Percentiles rank a stretch among this genome's conserved stretches.
These are phyloP conservation scores for Lasiosphaeriaceae sp. DNA, from an alignment of 495 filamentous ascomycete genomes.

Conservation along the genomic window DNA sequence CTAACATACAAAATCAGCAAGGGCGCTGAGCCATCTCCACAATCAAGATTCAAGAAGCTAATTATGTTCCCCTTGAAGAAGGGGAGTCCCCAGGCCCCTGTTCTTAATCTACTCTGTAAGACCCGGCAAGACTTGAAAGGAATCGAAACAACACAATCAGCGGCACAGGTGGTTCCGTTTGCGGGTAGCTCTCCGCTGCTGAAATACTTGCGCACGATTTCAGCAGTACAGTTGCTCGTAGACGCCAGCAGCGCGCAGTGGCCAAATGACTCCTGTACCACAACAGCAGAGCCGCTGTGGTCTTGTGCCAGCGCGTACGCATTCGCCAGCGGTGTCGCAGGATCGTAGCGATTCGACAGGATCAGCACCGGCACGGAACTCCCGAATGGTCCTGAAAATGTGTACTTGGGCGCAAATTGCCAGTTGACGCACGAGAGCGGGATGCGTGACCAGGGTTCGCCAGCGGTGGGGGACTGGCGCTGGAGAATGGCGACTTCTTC, in stretches of 20 bases:
- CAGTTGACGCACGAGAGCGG: conserved; percentile 52
- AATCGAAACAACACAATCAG: no score
- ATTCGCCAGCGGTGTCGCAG: conserved; percentile 29
- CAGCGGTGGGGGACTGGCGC: conserved; percentile 43
- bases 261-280: not conserved
- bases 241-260: not conserved
- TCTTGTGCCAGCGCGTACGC: conserved; percentile 17
- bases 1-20: no score
- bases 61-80: no score
- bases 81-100: no score
- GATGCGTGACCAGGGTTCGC: conserved; percentile 53
- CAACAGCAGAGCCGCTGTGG: not conserved
- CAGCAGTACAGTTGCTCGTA: not conserved
- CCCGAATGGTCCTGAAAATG: conserved; percentile 27
- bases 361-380: conserved; percentile 29
- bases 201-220: not conserved
- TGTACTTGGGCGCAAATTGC: conserved; percentile 27
- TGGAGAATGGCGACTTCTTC: conserved; percentile 36
- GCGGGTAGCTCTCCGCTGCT: no score
- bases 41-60: no score
- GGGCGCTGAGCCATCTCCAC: no score
- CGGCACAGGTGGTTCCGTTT: no score
- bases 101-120: no score
- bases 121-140: no score
- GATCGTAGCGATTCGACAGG: conserved; percentile 26